A percentile compares a stretch with the other conserved stretches of the same genome.
Evolutionary conservation across 164 flowering plant genomes (phyloP).

Genomic region (grape (Vitis vinifera)): DNA sequence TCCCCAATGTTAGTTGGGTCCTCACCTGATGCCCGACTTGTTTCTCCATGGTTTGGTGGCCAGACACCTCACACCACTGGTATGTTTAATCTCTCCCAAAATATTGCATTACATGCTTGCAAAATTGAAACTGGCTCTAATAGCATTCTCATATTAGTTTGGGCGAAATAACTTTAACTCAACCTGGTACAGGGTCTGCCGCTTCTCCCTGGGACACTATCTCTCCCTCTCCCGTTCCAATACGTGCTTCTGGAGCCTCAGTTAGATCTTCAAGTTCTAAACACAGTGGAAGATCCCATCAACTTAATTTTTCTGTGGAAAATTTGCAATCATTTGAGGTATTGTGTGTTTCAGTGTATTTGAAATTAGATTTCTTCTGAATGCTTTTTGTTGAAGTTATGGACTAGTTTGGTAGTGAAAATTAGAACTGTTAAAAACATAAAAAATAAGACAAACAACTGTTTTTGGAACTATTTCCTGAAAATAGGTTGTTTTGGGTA

Average conservation of each 20-base stretch:
- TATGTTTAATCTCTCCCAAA: conserved; percentile 16
- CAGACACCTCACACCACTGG: conserved; percentile 63
- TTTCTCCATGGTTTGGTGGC: conserved; percentile 83
- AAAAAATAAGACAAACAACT: no score
- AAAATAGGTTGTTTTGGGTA: no score
- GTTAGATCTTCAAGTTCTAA: conserved; percentile 56
- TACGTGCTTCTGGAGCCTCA: conserved; percentile 88
- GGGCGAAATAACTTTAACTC: background rate
- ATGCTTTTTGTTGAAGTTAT: background rate
- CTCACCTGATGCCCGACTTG: conserved; percentile 90
- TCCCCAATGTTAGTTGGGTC: conserved; percentile 83
- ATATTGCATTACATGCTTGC: background rate
- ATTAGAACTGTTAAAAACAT: background rate
- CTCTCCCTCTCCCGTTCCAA: conserved; percentile 86
- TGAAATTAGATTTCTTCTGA: background rate
- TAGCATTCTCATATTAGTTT: background rate
- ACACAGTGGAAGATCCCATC: conserved; percentile 51
- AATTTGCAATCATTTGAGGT: conserved; percentile 42
- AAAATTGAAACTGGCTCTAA: background rate
- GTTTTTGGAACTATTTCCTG: no score
- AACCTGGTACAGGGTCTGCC: conserved; percentile 18
- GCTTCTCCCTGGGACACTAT: conserved; percentile 85
- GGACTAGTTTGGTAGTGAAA: background rate
- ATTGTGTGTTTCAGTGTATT: conserved; percentile 3
- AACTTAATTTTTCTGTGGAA: conserved; percentile 31